Percentiles rank a stretch among this genome's conserved stretches.
Conservation (phyloP, 1,139 yeast genomes). For the Chernovozyma sophiae-reginae region DNA sequence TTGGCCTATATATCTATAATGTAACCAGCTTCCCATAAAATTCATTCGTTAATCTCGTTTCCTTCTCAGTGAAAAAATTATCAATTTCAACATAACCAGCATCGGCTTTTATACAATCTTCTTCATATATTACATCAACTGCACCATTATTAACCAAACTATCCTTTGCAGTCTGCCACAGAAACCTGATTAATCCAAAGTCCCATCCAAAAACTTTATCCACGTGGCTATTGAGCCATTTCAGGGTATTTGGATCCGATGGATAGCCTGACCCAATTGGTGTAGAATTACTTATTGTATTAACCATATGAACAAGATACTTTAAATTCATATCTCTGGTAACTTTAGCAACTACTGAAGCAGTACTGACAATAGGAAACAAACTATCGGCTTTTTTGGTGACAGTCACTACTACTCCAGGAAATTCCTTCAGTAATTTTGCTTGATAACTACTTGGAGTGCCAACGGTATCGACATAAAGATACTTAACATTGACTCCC, state of each 20-base stretch:
- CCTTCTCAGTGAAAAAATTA: constrained; percentile 17
- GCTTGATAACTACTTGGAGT: constrained; percentile 84
- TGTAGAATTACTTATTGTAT: constrained; percentile 18
- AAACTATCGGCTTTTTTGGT: constrained; percentile 92
- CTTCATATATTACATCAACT: constrained; percentile 37
- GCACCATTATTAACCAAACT: constrained; percentile 53
- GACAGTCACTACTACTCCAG: constrained; percentile 70
- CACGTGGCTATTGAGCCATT: constrained; percentile 61
- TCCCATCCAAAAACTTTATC: constrained; percentile 89
- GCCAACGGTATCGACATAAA: constrained; percentile 94
- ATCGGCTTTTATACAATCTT: constrained; percentile 26
- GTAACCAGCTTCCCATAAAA: constrained; percentile 4
- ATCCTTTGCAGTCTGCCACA: constrained; percentile 93
- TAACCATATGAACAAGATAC: constrained; percentile 21
- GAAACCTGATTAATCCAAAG: constrained; percentile 67
- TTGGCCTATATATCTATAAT: too few species aligned
- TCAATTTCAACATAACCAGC: constrained; percentile 31
- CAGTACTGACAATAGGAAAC: constrained; percentile 93
- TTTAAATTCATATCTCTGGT: constrained; percentile 76
- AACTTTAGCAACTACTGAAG: constrained; percentile 96
- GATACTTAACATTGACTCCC: constrained; percentile 62
- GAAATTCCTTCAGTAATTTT: constrained; percentile 67
- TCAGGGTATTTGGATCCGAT: constrained; percentile 77
- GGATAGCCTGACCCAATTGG: constrained; percentile 91
- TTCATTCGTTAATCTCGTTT: background rate